Conservation (phyloP, 306 rosid species). For the Lotus japonicus region DNA sequence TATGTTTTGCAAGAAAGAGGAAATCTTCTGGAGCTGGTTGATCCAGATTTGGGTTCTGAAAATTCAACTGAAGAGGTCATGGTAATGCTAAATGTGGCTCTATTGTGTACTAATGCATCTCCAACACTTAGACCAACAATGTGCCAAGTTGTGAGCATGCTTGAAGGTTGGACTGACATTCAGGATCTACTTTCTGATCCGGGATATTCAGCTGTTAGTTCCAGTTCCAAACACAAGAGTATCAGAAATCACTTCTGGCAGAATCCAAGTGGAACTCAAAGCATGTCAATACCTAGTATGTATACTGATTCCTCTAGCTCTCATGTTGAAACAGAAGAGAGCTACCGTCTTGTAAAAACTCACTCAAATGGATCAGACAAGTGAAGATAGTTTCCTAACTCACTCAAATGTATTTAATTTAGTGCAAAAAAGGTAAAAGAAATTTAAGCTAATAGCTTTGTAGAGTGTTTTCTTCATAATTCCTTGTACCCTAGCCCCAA, state of each 20-base stretch:
- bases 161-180: slow-evolving; percentile 78
- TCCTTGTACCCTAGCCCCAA: neutral
- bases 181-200: slow-evolving; percentile 78
- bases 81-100: slow-evolving; percentile 82
- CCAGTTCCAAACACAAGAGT: slow-evolving; percentile 52
- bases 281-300: slow-evolving; percentile 41
- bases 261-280: slow-evolving; percentile 52
- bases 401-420: neutral
- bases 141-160: slow-evolving; percentile 92
- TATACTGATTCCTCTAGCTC: slow-evolving; percentile 47
- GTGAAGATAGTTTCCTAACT: slow-evolving; percentile 10
- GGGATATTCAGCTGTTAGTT: slow-evolving; percentile 55
- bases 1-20: slow-evolving; percentile 91
- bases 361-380: slow-evolving; percentile 33
- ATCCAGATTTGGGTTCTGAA: slow-evolving; percentile 77
- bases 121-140: slow-evolving; percentile 86
- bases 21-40: slow-evolving; percentile 71
- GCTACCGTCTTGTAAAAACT: slow-evolving; percentile 25
- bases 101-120: slow-evolving; percentile 86
- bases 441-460: neutral
- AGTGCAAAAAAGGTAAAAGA: neutral
- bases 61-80: slow-evolving; percentile 66
- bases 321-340: slow-evolving; percentile 37
- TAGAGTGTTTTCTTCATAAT: neutral
- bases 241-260: slow-evolving; percentile 83